Evolutionary conservation across 192 early-diverging fungal genomes (phyloP), one percentile per base, ranked within the genome.

Genomic region (Podila horticola): DNA sequence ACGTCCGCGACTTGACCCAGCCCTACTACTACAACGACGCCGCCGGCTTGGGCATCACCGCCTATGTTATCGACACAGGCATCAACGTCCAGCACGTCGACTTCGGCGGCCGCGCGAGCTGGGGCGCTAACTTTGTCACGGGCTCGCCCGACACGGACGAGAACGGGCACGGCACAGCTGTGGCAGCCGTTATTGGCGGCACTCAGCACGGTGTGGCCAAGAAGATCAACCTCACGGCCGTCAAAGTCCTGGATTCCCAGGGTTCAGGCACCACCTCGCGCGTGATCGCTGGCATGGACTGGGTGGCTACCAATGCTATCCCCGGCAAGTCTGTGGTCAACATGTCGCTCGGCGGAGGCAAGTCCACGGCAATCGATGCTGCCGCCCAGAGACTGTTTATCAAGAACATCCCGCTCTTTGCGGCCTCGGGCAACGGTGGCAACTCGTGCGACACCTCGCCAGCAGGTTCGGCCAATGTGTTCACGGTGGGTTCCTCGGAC

Each of bases 181-280:
- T 90, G 19, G 70, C 90, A 9, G 88, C 84, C 5, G 86, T 74
- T 50, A 88, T 91, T 62, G 88, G 73, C 15, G 84, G 76, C 11
- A 81, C 66, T 20, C 83, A 71, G 28, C 91, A 86, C 72, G 92
- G 92, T 64, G 89, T 93, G 38, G 92, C 92, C 52, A 93, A 91
- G 69, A 81, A 83, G 45, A 92, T 82, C 20, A 83, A 52, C 5
- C 31, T 93, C 29, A 73, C 86, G 30, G 84, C 81, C 31, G 87
- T 93, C 38, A 89, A 92, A 68, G 90, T 92, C 19, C 72, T 93
- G 51, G 84, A 86, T 70, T 82, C 70, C 31, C 1, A 60, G 26
- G 92, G 92, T 29, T 68, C 69, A 20, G 92, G 91, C 22, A 31
- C 88, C 11, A 85, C 55, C 60, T 72, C 85, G 26, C 72, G 72